Evolutionary conservation across 1,139 yeast genomes (phyloP).

Genomic region (Fermentozyma sake): DNA sequence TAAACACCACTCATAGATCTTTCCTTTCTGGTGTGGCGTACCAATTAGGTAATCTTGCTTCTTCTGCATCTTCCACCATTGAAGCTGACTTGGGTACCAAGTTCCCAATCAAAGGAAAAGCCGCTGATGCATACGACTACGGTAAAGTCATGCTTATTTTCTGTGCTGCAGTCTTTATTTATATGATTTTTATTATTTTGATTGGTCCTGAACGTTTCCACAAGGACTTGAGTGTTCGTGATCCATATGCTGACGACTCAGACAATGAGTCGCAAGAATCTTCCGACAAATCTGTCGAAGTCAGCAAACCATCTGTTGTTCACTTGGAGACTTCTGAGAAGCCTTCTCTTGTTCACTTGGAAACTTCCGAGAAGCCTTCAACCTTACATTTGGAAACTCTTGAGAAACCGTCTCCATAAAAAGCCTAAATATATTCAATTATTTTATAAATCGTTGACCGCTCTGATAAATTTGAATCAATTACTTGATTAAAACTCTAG

Average conservation of each 20-base stretch:
- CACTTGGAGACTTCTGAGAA: no score
- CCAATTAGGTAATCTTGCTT: constrained; percentile 36
- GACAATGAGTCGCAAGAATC: constrained; percentile 1
- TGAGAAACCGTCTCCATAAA: no score
- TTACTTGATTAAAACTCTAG: no score
- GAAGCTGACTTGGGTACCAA: constrained; percentile 30
- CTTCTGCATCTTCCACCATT: constrained; percentile 34
- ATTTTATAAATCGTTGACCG: no score
- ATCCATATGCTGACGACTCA: background rate
- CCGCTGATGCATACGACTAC: constrained; percentile 23
- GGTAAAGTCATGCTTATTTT: constrained; percentile 38
- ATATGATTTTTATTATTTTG: constrained; percentile 21
- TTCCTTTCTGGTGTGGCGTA: constrained; percentile 35
- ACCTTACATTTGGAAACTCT: no score
- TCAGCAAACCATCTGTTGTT: no score
- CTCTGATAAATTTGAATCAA: no score
- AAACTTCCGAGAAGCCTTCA: no score
- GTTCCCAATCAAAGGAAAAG: constrained; percentile 19
- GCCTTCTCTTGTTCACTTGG: no score
- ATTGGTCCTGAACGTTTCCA: constrained; percentile 29
- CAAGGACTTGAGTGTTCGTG: constrained; percentile 4
- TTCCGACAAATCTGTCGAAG: no score
- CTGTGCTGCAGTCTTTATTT: constrained; percentile 33
- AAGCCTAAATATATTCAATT: no score
- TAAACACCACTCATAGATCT: constrained; percentile 31